Evolutionary conservation across 805 yeast genomes (phyloP).

Genomic region (Cyberlindnera meyerae): DNA sequence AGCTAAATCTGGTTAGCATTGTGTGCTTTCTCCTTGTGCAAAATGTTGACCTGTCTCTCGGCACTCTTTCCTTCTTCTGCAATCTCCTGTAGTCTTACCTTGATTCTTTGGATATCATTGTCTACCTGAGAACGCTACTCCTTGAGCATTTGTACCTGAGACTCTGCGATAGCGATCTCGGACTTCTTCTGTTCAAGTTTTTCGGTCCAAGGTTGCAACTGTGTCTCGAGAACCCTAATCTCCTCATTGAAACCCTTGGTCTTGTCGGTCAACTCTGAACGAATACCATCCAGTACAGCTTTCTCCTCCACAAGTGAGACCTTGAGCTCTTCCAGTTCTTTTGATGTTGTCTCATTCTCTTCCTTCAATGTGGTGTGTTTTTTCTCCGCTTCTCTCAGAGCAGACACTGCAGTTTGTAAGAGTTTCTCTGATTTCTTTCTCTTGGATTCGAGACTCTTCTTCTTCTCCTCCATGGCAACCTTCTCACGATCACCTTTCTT

Average conservation of each 20-base stretch:
- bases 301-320: conserved; percentile 48
- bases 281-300: conserved; percentile 53
- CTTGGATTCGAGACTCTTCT: conserved; percentile 58
- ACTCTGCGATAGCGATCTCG: conserved; percentile 57
- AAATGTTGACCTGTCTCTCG: conserved; percentile 40
- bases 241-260: conserved; percentile 64
- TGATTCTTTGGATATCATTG: conserved; percentile 40
- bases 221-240: conserved; percentile 56
- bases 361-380: conserved; percentile 42
- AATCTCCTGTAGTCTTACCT: conserved; percentile 40
- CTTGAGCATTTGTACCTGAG: conserved; percentile 56
- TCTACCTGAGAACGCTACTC: conserved; percentile 41
- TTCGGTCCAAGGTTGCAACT: conserved; percentile 80
- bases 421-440: conserved; percentile 54
- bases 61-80: conserved; percentile 45
- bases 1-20: conserved; percentile 48
- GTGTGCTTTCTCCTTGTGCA: conserved; percentile 44
- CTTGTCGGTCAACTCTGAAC: conserved; percentile 63
- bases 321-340: conserved; percentile 43
- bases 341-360: conserved; percentile 39
- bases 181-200: conserved; percentile 59
- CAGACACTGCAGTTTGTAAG: conserved; percentile 41
- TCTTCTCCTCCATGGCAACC: conserved; percentile 72
- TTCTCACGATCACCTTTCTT: conserved; percentile 48
- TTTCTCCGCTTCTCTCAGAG: conserved; percentile 39